Base-by-base conservation (phyloP, 768 basidiomycete species). In the Mycena latifolia region DNA sequence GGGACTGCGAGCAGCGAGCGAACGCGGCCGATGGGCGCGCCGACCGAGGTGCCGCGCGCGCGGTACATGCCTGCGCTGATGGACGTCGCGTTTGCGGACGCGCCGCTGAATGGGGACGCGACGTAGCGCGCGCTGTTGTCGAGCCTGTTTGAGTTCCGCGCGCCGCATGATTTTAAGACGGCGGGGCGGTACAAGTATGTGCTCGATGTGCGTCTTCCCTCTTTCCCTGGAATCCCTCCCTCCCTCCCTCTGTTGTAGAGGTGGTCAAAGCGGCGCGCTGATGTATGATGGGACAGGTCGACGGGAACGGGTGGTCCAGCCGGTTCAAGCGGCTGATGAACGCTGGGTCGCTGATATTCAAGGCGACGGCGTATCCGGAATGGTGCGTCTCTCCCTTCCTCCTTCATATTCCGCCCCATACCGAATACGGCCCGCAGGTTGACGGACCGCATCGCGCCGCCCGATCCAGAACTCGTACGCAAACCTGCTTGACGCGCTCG, bases 401-500 rank as follows among this genome's bases (percentile, higher is more conserved):
- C n/a, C n/a, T n/a, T n/a, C n/a, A n/a, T n/a, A n/a, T n/a, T n/a
- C n/a, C n/a, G n/a, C n/a, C n/a, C n/a, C n/a, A n/a, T n/a, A n/a
- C n/a, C n/a, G n/a, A n/a, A n/a, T n/a, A n/a, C n/a, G n/a, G 9
- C 29, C 41, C 39, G n/a, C 56, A 87, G 86, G 86, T 88, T 81
- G 62, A 79, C 72, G 2, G 85, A 88, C 62, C 81, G 86, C 28
- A 78, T 87, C 53, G 81, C 77, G 28, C 87, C 90, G 0, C 15
- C 91, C 92, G 2, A 78, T 92, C 12, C 86, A 89, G 69, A 72
- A 86, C 0, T 88, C 89, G 66, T 83, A 89, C 28, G 80, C 84
- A 0, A 91, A 93, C 73, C 72, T 94, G 11, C 86, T 89, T 76
- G 93, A 94, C 69, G 77, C 86, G 2, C 83, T 92, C 35, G 78